phyloP scores from a whole-genome alignment of 768 basidiomycete genomes.

The Boletus sensibilis region DNA sequence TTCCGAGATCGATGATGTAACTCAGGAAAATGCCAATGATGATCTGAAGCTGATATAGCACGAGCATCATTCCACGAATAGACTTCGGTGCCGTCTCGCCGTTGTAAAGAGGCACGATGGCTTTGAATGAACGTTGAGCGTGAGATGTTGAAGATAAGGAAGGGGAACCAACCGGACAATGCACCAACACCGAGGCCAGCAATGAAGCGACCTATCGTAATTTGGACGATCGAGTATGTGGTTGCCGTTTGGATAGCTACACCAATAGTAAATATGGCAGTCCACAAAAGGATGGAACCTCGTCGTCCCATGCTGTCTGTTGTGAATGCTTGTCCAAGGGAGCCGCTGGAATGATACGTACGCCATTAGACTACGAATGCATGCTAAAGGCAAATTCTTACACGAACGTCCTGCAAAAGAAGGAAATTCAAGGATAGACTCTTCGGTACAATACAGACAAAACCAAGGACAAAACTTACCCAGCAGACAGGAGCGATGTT shows the following conservation, averaged over 20 bases:
- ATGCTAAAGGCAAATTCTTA: neutral
- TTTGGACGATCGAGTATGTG: constrained; percentile 12
- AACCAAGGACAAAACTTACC: constrained; percentile 1
- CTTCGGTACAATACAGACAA: neutral
- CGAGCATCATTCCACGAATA: constrained; percentile 67
- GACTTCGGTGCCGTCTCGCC: constrained; percentile 76
- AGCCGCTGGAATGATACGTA: constrained; percentile 41
- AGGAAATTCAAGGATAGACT: neutral
- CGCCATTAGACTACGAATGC: neutral
- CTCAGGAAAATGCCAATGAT: constrained; percentile 69
- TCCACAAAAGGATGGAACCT: constrained; percentile 13
- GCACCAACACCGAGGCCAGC: constrained; percentile 17
- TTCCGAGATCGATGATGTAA: constrained; percentile 54
- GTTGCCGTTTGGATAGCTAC: constrained; percentile 16
- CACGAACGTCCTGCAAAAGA: constrained; percentile 11
- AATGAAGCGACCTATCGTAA: constrained; percentile 14
- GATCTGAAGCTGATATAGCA: constrained; percentile 75
- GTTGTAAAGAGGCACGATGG: constrained; percentile 67
- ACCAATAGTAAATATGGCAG: constrained; percentile 14
- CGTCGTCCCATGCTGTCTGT: constrained; percentile 18
- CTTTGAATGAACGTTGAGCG: constrained; percentile 23
- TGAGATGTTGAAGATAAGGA: neutral
- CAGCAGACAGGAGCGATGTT: constrained; percentile 16
- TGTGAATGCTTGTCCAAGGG: constrained; percentile 54
- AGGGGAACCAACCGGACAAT: constrained; percentile 7